Conservation (phyloP, 1,284 basidiomycete species). For the Irpex lacteus region DNA sequence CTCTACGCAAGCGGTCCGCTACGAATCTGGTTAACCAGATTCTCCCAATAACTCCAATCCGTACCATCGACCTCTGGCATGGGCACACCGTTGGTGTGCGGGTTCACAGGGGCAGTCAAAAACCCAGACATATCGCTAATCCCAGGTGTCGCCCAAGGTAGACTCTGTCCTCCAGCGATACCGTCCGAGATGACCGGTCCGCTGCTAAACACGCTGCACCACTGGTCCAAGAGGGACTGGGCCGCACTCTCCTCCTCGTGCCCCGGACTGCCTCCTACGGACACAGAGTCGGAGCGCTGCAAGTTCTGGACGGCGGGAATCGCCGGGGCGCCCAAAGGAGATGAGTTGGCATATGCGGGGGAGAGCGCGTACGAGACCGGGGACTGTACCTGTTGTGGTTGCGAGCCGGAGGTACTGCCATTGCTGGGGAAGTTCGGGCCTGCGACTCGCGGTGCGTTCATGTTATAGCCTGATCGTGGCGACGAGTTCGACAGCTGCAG, state of each 20-base stretch:
- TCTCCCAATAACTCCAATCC: constrained; percentile 83
- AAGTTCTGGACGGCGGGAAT: constrained; percentile 56
- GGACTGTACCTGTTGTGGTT: neutral
- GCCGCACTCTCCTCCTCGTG: constrained; percentile 74
- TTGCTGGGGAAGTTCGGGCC: constrained; percentile 18
- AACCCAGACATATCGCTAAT: constrained; percentile 59
- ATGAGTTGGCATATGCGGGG: constrained; percentile 31
- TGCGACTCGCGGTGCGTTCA: constrained; percentile 14
- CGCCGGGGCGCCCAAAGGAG: constrained; percentile 26
- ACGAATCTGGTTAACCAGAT: constrained; percentile 72
- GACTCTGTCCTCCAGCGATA: constrained; percentile 40
- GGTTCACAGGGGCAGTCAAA: constrained; percentile 38
- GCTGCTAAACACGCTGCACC: constrained; percentile 74
- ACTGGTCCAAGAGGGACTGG: constrained; percentile 75
- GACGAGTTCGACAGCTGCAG: constrained; percentile 43
- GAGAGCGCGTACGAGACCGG: constrained; percentile 14
- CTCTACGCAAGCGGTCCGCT: constrained; percentile 38
- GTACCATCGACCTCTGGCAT: constrained; percentile 56
- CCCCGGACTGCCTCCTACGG: constrained; percentile 52
- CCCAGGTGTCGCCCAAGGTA: constrained; percentile 63
- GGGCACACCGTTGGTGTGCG: constrained; percentile 19
- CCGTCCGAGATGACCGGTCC: constrained; percentile 48
- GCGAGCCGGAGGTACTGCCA: neutral
- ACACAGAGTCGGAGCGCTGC: constrained; percentile 41
- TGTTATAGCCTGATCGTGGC: constrained; percentile 8